Evolutionary conservation across 345 rosid species (phyloP).

Genomic region (Gossypium herbaceum): DNA sequence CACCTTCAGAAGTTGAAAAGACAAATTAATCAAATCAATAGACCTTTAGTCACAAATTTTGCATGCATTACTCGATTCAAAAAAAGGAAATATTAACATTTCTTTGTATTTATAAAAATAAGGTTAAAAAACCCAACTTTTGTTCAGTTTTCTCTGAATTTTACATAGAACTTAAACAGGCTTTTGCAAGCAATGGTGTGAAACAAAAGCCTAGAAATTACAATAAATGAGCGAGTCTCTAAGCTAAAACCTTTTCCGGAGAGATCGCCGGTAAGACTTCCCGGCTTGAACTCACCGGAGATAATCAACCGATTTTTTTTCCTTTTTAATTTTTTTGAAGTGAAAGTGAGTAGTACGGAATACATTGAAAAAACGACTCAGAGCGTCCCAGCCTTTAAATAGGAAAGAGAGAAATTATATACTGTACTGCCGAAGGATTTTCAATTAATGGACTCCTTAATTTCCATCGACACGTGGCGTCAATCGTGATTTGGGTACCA

Average conservation of each 20-base stretch:
- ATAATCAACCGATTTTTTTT: background rate
- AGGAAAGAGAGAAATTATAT: background rate
- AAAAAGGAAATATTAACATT: background rate
- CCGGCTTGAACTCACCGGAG: background rate
- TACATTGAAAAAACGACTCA: background rate
- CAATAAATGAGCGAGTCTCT: background rate
- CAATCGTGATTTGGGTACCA: too few species aligned
- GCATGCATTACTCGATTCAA: constrained; percentile 7
- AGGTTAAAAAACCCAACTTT: background rate
- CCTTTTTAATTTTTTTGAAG: background rate
- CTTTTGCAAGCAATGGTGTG: background rate
- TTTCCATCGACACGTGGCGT: background rate
- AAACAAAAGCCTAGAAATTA: background rate
- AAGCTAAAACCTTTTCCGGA: constrained; percentile 7
- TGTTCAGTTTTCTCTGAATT: background rate
- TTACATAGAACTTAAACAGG: background rate
- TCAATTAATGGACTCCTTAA: background rate
- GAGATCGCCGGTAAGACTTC: constrained; percentile 5
- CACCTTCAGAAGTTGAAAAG: background rate
- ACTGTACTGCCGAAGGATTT: background rate
- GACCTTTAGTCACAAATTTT: constrained; percentile 1
- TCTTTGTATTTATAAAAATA: background rate
- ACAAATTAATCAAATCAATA: background rate
- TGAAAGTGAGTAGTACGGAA: background rate
- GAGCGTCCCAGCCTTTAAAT: background rate